phyloP scores from a whole-genome alignment of 1,284 basidiomycete genomes.

The Sphaerobolus stellatus region DNA sequence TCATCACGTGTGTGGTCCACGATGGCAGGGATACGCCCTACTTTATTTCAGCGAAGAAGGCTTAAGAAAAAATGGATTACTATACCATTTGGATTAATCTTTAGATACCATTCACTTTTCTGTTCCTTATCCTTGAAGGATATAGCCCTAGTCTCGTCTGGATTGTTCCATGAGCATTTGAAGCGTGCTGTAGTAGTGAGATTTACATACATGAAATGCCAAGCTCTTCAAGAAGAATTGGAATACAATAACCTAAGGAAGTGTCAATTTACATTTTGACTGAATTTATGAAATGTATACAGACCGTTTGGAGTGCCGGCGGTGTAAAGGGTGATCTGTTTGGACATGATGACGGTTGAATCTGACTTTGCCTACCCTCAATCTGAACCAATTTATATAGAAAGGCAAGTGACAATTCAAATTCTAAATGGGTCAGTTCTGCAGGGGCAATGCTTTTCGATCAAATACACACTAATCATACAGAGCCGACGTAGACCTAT shows the following conservation, averaged over 20 bases:
- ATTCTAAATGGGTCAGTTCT: too few relatives aligned
- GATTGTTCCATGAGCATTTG: too few relatives aligned
- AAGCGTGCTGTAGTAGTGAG: too few relatives aligned
- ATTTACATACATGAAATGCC: slow-evolving; percentile 5
- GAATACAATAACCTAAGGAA: slow-evolving; percentile 8
- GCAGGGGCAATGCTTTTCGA: too few relatives aligned
- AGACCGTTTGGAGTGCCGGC: background rate
- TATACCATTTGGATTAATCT: slow-evolving; percentile 12
- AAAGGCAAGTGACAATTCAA: too few relatives aligned
- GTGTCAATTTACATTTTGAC: background rate
- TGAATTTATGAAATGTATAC: background rate
- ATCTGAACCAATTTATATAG: too few relatives aligned
- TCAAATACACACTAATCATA: too few relatives aligned
- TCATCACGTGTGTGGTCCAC: slow-evolving; percentile 28
- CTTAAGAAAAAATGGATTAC: background rate
- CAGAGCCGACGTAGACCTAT: too few relatives aligned
- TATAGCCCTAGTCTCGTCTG: slow-evolving; percentile 5
- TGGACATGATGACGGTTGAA: too few relatives aligned
- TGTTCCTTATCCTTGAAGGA: slow-evolving; percentile 11
- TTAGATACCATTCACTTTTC: slow-evolving; percentile 13
- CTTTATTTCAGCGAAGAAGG: background rate
- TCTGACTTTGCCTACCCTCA: too few relatives aligned
- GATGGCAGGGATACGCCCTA: slow-evolving; percentile 22
- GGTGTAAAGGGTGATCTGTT: background rate
- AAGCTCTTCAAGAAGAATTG: slow-evolving; percentile 9